phyloP scores from a whole-genome alignment of 768 basidiomycete genomes.

The Naganishia vaughanmartiniae region DNA sequence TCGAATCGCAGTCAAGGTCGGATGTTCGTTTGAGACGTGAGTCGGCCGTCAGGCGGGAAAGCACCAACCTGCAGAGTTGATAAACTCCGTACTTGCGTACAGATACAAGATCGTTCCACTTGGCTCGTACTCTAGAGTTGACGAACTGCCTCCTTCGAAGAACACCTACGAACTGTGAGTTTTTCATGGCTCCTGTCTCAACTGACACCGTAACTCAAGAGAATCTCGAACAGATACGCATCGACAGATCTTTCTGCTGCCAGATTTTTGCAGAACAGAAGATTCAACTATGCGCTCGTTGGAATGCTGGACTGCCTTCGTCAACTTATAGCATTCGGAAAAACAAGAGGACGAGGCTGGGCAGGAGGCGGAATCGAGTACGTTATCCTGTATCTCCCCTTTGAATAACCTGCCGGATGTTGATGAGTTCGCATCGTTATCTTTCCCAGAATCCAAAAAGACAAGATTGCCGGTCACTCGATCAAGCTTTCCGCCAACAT shows the following conservation, averaged over 20 bases:
- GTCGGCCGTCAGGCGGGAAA: constrained; percentile 36
- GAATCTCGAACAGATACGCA: constrained; percentile 60
- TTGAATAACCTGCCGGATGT: constrained; percentile 4
- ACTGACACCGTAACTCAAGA: background rate
- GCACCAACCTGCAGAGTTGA: constrained; percentile 6
- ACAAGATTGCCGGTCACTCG: constrained; percentile 92
- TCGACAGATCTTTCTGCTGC: constrained; percentile 88
- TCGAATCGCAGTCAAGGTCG: constrained; percentile 86
- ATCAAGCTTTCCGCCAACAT: constrained; percentile 85
- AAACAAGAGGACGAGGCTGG: constrained; percentile 68
- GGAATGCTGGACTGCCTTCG: constrained; percentile 92
- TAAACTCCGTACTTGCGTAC: background rate
- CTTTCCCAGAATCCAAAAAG: constrained; percentile 70
- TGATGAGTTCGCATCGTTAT: constrained; percentile 2
- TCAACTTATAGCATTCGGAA: constrained; percentile 83
- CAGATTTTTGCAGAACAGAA: constrained; percentile 83
- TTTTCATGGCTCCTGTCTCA: background rate
- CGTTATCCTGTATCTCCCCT: constrained; percentile 49
- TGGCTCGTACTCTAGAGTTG: constrained; percentile 91
- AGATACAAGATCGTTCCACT: constrained; percentile 90
- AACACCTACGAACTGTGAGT: constrained; percentile 70
- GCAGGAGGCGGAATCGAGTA: constrained; percentile 76
- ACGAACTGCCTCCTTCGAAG: constrained; percentile 57
- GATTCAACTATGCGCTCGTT: constrained; percentile 95
- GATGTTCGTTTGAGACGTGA: constrained; percentile 80